phyloP scores from a whole-genome alignment of 2,329 filamentous ascomycete genomes.

The Diaporthe citri region DNA sequence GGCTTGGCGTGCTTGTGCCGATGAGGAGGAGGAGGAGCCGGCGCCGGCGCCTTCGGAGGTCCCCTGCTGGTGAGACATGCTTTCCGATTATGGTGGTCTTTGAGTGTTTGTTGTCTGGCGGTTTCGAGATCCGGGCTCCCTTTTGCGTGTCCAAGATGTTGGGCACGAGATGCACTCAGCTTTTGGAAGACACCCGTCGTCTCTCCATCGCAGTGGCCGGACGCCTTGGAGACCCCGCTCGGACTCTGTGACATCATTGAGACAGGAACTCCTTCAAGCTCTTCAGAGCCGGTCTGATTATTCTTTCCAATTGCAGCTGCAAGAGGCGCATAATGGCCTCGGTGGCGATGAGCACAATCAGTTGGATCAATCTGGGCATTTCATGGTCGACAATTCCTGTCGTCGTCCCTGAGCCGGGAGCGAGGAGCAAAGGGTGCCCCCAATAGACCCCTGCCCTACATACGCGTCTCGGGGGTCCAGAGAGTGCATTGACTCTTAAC shows the following conservation, averaged over 20 bases:
- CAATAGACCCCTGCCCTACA: background rate
- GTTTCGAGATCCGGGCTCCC: background rate
- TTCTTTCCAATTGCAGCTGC: conserved; percentile 8
- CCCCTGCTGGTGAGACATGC: conserved; percentile 6
- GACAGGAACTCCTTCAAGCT: conserved; percentile 13
- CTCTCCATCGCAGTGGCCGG: background rate
- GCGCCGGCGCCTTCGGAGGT: background rate
- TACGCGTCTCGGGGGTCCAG: background rate
- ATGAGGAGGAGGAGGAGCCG: background rate
- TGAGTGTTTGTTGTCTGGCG: background rate
- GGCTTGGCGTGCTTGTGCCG: conserved; percentile 53
- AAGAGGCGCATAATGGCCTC: conserved; percentile 5
- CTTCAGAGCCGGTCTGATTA: background rate
- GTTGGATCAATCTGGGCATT: conserved; percentile 5
- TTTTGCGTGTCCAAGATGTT: background rate
- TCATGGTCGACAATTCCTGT: background rate
- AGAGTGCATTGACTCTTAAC: background rate
- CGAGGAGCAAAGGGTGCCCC: background rate
- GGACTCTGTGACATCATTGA: conserved; percentile 18
- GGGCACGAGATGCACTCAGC: background rate
- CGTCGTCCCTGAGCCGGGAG: background rate
- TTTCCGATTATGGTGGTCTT: background rate
- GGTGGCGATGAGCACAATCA: background rate
- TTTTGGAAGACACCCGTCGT: too few species aligned
- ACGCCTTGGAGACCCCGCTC: conserved; percentile 6